Percentiles rank a stretch among this genome's conserved stretches.
Evolutionary conservation across 371 early-diverging fungal genomes (phyloP).

Genomic region (Circinella minor): DNA sequence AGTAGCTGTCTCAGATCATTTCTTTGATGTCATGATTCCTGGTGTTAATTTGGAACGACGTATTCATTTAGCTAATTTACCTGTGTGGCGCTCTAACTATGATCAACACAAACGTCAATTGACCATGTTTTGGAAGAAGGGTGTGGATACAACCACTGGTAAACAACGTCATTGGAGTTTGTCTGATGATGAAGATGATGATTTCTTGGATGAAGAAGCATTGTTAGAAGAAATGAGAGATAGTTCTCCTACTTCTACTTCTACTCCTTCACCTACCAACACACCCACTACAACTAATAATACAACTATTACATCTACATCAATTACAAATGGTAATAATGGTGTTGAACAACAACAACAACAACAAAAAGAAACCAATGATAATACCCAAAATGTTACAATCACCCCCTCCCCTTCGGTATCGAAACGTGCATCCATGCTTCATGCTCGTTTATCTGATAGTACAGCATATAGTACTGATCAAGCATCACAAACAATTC

Average conservation of each 20-base stretch:
- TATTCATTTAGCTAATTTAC: conserved; percentile 44
- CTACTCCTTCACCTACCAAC: background rate
- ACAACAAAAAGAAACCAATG: background rate
- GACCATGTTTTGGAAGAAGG: conserved; percentile 58
- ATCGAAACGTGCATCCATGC: conserved; percentile 43
- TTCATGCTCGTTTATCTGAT: conserved; percentile 42
- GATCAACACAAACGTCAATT: conserved; percentile 39
- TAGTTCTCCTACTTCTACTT: conserved; percentile 1
- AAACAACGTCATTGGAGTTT: conserved; percentile 32
- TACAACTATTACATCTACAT: background rate
- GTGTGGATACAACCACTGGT: conserved; percentile 42
- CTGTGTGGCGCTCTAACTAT: conserved; percentile 43
- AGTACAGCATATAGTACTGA: conserved; percentile 44
- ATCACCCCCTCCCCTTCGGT: conserved; percentile 5
- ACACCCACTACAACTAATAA: background rate
- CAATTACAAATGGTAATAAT: background rate
- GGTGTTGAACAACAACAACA: background rate
- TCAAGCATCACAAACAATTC: conserved; percentile 61
- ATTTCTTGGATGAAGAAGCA: conserved; percentile 34
- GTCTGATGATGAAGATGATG: conserved; percentile 42
- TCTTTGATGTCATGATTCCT: conserved; percentile 64
- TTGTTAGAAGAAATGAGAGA: conserved; percentile 34
- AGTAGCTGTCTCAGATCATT: conserved; percentile 45
- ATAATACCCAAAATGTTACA: background rate
- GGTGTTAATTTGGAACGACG: conserved; percentile 63